Evolutionary conservation across 768 basidiomycete genomes (phyloP).

Genomic region (Ramaria sp.): DNA sequence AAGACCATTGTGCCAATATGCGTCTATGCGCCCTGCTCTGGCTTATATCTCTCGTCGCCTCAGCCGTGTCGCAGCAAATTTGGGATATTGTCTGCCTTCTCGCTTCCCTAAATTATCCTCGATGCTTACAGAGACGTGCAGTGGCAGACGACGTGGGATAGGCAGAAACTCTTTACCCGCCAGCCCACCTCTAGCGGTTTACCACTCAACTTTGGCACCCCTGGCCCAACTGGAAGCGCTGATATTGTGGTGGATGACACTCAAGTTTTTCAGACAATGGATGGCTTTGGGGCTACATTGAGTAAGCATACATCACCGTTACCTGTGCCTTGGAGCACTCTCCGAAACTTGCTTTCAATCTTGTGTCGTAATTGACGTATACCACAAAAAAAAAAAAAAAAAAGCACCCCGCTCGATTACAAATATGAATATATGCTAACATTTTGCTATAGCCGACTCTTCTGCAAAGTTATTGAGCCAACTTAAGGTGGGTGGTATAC

Average conservation of each 20-base stretch:
- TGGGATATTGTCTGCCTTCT: constrained; percentile 22
- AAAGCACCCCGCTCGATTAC: no score
- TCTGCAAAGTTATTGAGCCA: constrained; percentile 49
- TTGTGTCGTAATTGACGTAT: no score
- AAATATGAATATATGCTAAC: not conserved
- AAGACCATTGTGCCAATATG: not conserved
- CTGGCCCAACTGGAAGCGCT: constrained; percentile 44
- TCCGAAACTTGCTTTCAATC: no score
- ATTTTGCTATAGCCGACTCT: constrained; percentile 47
- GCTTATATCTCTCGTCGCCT: constrained; percentile 14
- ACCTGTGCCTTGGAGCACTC: not conserved
- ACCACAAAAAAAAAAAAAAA: no score
- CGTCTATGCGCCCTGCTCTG: not conserved
- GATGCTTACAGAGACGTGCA: constrained; percentile 6
- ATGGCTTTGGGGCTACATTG: constrained; percentile 55
- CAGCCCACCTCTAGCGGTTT: constrained; percentile 26
- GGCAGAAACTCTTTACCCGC: constrained; percentile 34
- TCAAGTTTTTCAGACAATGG: constrained; percentile 46
- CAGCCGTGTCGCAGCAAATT: constrained; percentile 21
- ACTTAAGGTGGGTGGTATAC: constrained; percentile 40
- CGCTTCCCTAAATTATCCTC: not conserved
- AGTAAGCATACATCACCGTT: constrained; percentile 28
- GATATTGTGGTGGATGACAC: constrained; percentile 53
- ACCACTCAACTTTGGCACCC: constrained; percentile 48
- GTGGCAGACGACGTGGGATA: constrained; percentile 27